Evolutionary conservation across 768 basidiomycete genomes (phyloP), one percentile per base, ranked within the genome.

Genomic region (Hydnomerulius pinastri): DNA sequence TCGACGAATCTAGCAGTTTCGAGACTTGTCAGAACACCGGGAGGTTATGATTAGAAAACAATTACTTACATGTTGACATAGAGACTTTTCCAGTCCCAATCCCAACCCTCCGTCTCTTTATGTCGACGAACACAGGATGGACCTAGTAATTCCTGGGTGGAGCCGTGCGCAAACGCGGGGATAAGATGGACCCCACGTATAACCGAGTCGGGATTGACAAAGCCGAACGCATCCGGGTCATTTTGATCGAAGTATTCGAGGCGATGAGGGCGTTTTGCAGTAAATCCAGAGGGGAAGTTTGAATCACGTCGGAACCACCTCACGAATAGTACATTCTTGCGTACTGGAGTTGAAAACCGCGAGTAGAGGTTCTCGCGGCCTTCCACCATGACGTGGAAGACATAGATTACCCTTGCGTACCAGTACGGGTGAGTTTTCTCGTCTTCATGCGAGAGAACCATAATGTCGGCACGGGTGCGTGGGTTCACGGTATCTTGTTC

Each of bases 401-500:
- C 48, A 1, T 55, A 36, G 5, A 65, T 32, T 3, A 65, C 46
- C 0, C 41, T 39, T 0, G 41, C 60, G 58, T 77, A 77, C 71
- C 69, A 73, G 42, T 67, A 76, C 0, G 69, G 73, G 29, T 77
- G 70, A 1, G 33, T 33, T 4, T 4, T 15, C 9, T 54, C 72
- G 57, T 6, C 64, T 65, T n/a, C 63, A 0, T 58, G 52, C 1
- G 65, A 52, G 0, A 67, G 53, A 2, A 74, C 43, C 68, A 77
- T 74, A 27, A 80, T 55, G 37, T 76, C 60, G 3, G 65, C 29
- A 3, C 71, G 61, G 2, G 57, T 61, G 1, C 53, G 44, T 2
- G 73, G 69, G 36, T 77, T 76, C 49, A 79, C 60, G 0, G 65
- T 58, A 50, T 80, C 75, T 50, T 77, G 72, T 2, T 51, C 46